phyloP scores from a whole-genome alignment of 1,284 basidiomycete genomes.

The Austroboletus niveus region DNA sequence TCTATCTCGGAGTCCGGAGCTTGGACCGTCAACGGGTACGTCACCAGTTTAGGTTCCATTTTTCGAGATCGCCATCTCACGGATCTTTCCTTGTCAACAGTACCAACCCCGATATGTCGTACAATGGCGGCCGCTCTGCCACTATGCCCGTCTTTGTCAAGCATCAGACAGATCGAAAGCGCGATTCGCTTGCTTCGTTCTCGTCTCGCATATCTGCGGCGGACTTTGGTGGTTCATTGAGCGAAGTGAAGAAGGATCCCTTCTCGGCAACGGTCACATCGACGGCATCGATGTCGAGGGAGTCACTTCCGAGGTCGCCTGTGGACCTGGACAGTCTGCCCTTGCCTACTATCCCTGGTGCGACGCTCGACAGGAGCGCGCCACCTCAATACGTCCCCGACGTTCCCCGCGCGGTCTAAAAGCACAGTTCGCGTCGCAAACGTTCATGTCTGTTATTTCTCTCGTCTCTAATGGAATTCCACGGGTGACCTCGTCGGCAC shows the following conservation, averaged over 20 bases:
- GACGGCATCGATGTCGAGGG: slow-evolving; percentile 26
- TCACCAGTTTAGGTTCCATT: slow-evolving; percentile 7
- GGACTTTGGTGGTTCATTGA: slow-evolving; percentile 36
- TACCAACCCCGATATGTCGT: slow-evolving; percentile 28
- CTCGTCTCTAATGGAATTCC: not conserved
- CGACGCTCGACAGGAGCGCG: slow-evolving; percentile 6
- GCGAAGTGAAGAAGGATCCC: slow-evolving; percentile 31
- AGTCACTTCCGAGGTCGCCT: slow-evolving; percentile 25
- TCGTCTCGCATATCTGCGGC: slow-evolving; percentile 40
- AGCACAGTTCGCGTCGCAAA: not conserved
- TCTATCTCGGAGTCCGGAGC: slow-evolving; percentile 29
- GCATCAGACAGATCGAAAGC: slow-evolving; percentile 40
- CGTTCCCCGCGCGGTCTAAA: slow-evolving; percentile 15
- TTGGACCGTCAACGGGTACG: slow-evolving; percentile 37
- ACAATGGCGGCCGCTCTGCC: slow-evolving; percentile 17
- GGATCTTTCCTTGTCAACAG: slow-evolving; percentile 7
- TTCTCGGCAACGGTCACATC: slow-evolving; percentile 23
- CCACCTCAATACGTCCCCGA: slow-evolving; percentile 22
- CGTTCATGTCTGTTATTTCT: not conserved
- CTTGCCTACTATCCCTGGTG: slow-evolving; percentile 20
- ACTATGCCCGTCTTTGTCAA: slow-evolving; percentile 43
- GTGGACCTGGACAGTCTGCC: slow-evolving; percentile 15
- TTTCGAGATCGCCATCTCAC: slow-evolving; percentile 8
- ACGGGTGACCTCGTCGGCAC: too few relatives aligned
- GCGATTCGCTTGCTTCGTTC: slow-evolving; percentile 46